Percentiles rank a stretch among this genome's conserved stretches.
These are phyloP conservation scores for Talaromyces sp. DNA, from an alignment of 2,329 filamentous ascomycete species.

Conservation along the genomic window DNA sequence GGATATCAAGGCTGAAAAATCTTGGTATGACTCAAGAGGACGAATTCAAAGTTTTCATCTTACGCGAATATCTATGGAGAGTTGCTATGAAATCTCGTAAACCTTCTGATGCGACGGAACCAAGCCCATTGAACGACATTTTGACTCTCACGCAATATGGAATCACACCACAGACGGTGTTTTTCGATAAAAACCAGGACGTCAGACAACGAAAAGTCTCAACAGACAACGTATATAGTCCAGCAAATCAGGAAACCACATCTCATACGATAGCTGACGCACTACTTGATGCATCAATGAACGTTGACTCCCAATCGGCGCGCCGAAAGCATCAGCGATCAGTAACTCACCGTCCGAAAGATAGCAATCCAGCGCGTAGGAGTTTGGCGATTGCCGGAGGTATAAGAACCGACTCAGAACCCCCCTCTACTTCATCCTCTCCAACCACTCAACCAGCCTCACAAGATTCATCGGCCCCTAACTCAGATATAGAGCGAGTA, in stretches of 20 bases:
- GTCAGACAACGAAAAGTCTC: conserved; percentile 37
- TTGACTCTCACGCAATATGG: conserved; percentile 69
- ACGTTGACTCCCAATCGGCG: conserved; percentile 63
- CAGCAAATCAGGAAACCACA: conserved; percentile 33
- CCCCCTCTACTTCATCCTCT: conserved; percentile 32
- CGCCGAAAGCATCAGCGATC: conserved; percentile 37
- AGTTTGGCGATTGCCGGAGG: conserved; percentile 17
- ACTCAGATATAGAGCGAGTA: conserved; percentile 28
- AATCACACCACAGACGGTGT: conserved; percentile 79
- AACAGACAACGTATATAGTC: conserved; percentile 25
- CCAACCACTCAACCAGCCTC: conserved; percentile 29
- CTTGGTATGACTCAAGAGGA: conserved; percentile 78
- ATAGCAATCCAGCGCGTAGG: conserved; percentile 19
- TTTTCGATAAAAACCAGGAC: conserved; percentile 74
- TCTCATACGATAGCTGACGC: conserved; percentile 85
- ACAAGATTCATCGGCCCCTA: conserved; percentile 30
- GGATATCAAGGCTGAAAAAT: conserved; percentile 78
- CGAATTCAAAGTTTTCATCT: conserved; percentile 78
- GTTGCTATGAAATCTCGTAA: conserved; percentile 67
- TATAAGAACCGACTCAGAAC: conserved; percentile 24
- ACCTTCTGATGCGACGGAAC: conserved; percentile 32
- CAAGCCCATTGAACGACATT: conserved; percentile 59
- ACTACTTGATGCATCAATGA: conserved; percentile 83
- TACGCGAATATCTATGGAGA: conserved; percentile 89
- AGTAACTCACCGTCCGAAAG: conserved; percentile 38